A percentile compares a stretch with the other conserved stretches of the same genome.
Evolutionary conservation across 148 eudicot genomes (phyloP).

Genomic region (Limonium bicolor): DNA sequence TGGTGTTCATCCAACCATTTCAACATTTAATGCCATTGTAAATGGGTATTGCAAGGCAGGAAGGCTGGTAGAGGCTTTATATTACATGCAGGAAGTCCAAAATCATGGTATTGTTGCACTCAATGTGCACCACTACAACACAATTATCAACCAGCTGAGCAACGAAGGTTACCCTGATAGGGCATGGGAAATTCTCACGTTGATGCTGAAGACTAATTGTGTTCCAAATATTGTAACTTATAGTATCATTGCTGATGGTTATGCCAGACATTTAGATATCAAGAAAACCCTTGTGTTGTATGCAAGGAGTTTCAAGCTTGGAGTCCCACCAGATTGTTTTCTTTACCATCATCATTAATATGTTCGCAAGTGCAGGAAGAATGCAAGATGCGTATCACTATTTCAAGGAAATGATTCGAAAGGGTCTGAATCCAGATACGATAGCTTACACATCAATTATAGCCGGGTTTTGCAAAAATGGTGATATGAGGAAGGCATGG

Average conservation of each 20-base stretch:
- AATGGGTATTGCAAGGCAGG: conserved; percentile 27
- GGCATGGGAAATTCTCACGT: conserved; percentile 29
- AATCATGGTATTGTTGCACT: conserved; percentile 17
- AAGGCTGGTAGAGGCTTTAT: conserved; percentile 18
- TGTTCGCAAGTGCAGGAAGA: conserved; percentile 12
- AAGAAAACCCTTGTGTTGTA: conserved; percentile 22
- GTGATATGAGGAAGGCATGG: conserved; percentile 24
- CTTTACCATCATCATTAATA: conserved; percentile 25
- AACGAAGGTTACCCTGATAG: conserved; percentile 18
- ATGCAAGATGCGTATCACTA: conserved; percentile 19
- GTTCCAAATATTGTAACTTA: conserved; percentile 24
- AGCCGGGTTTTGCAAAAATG: conserved; percentile 22
- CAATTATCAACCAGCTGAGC: conserved; percentile 23
- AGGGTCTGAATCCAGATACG: conserved; percentile 20
- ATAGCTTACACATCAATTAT: conserved; percentile 27
- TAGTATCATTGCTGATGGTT: conserved; percentile 28
- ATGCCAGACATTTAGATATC: conserved; percentile 16
- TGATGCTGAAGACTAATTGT: conserved; percentile 24
- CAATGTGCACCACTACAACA: conserved; percentile 18
- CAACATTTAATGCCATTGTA: conserved; percentile 19
- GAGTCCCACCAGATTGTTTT: conserved; percentile 22
- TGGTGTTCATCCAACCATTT: conserved; percentile 11
- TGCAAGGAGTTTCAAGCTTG: conserved; percentile 22
- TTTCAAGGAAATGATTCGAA: conserved; percentile 20
- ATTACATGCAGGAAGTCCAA: conserved; percentile 19